Percentiles rank a stretch among this genome's conserved stretches.
phyloP scores from a whole-genome alignment of 2,329 filamentous ascomycete species.

The Xylariaceae sp. region DNA sequence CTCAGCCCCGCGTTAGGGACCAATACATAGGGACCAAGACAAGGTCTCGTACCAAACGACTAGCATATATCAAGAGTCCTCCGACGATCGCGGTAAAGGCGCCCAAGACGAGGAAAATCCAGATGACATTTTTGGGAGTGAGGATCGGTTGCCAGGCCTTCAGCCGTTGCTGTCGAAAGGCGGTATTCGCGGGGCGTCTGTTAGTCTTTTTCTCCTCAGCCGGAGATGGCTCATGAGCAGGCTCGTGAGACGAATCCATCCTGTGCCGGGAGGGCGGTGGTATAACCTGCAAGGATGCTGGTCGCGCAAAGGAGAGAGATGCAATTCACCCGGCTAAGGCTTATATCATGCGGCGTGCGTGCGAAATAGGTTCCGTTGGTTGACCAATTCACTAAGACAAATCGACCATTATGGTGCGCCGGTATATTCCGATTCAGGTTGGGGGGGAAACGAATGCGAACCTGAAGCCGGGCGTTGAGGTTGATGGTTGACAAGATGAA shows the following conservation, averaged over 20 bases:
- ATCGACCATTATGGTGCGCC: slow-evolving; percentile 6
- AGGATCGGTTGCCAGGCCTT: slow-evolving; percentile 99
- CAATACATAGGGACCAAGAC: not conserved
- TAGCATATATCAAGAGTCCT: slow-evolving; percentile 79
- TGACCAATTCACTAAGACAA: not conserved
- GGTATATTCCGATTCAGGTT: not conserved
- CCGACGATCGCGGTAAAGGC: slow-evolving; percentile 90
- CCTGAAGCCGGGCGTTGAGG: not conserved
- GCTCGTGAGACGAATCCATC: slow-evolving; percentile 17
- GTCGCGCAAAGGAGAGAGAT: not conserved
- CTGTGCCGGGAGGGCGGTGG: not conserved
- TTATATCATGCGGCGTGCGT: not conserved
- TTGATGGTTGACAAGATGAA: slow-evolving; percentile 1
- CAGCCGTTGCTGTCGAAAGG: slow-evolving; percentile 91
- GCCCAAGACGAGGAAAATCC: slow-evolving; percentile 68
- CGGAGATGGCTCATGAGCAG: slow-evolving; percentile 10
- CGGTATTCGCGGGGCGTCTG: slow-evolving; percentile 89
- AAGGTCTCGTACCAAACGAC: slow-evolving; percentile 56
- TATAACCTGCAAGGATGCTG: not conserved
- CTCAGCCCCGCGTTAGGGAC: not conserved
- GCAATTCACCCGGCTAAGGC: not conserved
- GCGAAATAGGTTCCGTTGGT: not conserved
- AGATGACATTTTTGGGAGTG: slow-evolving; percentile 71
- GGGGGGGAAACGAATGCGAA: not conserved
- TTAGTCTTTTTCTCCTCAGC: slow-evolving; percentile 77